Conservation (phyloP, 306 rosid species). For the Vachellia collinsii region DNA sequence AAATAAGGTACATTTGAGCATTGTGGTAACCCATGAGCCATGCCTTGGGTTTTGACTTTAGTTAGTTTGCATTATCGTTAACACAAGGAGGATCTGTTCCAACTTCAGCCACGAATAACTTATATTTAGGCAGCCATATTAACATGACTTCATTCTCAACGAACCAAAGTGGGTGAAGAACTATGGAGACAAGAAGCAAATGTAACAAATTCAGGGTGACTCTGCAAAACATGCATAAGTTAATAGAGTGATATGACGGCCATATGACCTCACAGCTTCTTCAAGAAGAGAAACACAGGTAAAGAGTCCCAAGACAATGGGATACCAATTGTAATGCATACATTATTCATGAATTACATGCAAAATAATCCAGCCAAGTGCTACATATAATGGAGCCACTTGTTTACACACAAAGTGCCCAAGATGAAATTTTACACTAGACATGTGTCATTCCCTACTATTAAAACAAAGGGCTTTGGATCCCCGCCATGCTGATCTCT, state of each 20-base stretch:
- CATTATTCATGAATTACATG: background rate
- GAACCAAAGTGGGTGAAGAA: conserved; percentile 16
- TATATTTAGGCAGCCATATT: conserved; percentile 24
- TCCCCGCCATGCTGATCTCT: background rate
- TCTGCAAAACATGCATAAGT: conserved; percentile 36
- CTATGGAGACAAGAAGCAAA: conserved; percentile 32
- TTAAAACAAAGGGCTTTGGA: background rate
- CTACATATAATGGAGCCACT: background rate
- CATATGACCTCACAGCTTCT: background rate
- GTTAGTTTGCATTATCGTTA: background rate
- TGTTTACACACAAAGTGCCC: background rate
- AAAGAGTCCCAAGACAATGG: background rate
- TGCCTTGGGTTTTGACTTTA: conserved; percentile 25
- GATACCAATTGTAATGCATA: conserved; percentile 10
- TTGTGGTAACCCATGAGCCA: conserved; percentile 31
- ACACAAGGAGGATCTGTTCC: background rate
- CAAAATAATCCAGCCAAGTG: conserved; percentile 20
- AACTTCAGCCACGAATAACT: conserved; percentile 10
- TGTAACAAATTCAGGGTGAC: conserved; percentile 26
- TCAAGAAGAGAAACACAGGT: background rate
- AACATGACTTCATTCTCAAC: conserved; percentile 25
- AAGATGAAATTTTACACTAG: conserved; percentile 8
- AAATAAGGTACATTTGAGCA: conserved; percentile 34
- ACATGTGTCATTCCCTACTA: background rate
- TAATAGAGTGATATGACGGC: conserved; percentile 9